These are phyloP conservation scores for Cutaneotrichosporon sp. DNA, from an alignment of 1,284 basidiomycete genomes.

Conservation along the genomic window DNA sequence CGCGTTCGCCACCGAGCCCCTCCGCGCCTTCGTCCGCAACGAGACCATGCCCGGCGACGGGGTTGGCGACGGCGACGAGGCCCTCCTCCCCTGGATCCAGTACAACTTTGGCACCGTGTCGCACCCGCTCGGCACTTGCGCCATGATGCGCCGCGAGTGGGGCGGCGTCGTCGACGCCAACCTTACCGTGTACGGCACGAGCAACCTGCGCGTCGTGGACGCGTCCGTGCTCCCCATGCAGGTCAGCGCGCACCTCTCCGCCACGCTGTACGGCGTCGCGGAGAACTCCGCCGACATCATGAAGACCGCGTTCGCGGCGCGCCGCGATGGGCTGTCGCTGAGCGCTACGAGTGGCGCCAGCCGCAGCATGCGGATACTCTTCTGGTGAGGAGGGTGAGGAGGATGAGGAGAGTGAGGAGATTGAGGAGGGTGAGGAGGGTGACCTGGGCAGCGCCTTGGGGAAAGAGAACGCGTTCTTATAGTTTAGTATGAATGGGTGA, in stretches of 20 bases:
- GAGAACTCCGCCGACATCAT: conserved; percentile 68
- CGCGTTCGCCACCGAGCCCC: conserved; percentile 36
- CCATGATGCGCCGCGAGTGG: conserved; percentile 63
- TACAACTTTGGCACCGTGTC: conserved; percentile 49
- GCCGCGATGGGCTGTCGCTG: background rate
- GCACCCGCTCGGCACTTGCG: conserved; percentile 64
- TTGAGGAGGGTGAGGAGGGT: too few relatives aligned
- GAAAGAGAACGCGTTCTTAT: too few relatives aligned
- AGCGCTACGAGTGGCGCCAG: background rate
- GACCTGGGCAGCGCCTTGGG: too few relatives aligned
- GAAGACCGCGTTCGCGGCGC: conserved; percentile 36
- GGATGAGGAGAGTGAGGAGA: too few relatives aligned
- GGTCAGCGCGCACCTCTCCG: conserved; percentile 53
- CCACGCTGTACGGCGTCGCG: conserved; percentile 66
- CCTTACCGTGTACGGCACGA: conserved; percentile 64
- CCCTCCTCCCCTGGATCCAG: conserved; percentile 5
- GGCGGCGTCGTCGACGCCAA: conserved; percentile 68
- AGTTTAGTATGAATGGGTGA: too few relatives aligned
- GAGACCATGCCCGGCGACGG: conserved; percentile 6
- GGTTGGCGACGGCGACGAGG: conserved; percentile 7
- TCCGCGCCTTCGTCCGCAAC: conserved; percentile 27
- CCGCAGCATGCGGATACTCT: background rate
- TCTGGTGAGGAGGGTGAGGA: background rate
- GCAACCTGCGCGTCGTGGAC: conserved; percentile 57
- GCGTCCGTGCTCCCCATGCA: conserved; percentile 55